phyloP scores from a whole-genome alignment of 176 grass and related monocot species.

The Musa beccarii region DNA sequence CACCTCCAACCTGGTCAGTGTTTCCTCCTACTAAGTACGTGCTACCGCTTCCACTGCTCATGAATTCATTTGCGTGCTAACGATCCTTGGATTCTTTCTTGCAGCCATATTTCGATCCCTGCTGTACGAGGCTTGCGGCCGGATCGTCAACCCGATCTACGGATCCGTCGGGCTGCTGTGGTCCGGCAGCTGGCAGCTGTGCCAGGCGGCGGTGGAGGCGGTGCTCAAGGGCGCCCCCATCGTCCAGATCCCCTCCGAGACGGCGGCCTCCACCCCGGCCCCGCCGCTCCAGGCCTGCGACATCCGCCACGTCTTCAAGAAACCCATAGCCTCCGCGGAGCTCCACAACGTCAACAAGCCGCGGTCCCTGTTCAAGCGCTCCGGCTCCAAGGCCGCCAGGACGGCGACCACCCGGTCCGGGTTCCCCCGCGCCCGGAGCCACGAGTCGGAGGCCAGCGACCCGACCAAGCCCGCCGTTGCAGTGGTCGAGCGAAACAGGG shows the following conservation, averaged over 20 bases:
- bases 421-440: constrained; percentile 6
- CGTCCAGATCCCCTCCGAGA: constrained; percentile 29
- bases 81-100: neutral
- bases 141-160: constrained; percentile 57
- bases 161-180: constrained; percentile 54
- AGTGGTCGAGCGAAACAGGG: neutral
- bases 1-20: constrained; percentile 34
- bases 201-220: constrained; percentile 57
- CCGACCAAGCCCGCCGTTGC: neutral
- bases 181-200: constrained; percentile 42
- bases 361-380: constrained; percentile 40
- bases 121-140: constrained; percentile 51
- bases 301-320: constrained; percentile 46
- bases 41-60: neutral
- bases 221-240: constrained; percentile 51
- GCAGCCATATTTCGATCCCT: constrained; percentile 54
- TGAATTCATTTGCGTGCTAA: neutral
- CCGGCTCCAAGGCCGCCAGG: constrained; percentile 10
- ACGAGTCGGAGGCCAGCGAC: constrained; percentile 36
- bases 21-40: no score
- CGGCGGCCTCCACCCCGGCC: constrained; percentile 13
- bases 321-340: neutral
- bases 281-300: constrained; percentile 24
- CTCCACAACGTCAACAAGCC: constrained; percentile 31
- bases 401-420: neutral